Evolutionary conservation across 2,329 filamentous ascomycete genomes (phyloP), one percentile per base, ranked within the genome.

Genomic region (Pseudomassariella vexata): DNA sequence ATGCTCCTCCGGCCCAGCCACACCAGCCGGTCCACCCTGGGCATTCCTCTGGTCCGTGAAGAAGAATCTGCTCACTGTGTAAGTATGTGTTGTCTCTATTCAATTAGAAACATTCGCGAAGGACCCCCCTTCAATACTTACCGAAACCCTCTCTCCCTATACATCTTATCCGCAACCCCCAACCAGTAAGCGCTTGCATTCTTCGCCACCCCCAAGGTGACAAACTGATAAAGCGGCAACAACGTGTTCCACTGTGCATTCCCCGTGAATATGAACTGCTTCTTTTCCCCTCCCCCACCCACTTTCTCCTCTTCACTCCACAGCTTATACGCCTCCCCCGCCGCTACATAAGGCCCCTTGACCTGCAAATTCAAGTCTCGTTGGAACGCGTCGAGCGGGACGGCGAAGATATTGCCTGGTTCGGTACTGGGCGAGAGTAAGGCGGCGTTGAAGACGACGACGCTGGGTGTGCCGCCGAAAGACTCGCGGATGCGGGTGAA

Each of bases 81-180:
- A 10, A 32, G 11, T n/a, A n/a, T n/a, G n/a, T n/a, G n/a, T n/a
- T n/a, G n/a, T n/a, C n/a, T n/a, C n/a, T n/a, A n/a, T n/a, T n/a
- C n/a, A n/a, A n/a, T n/a, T n/a, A n/a, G n/a, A n/a, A n/a, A n/a
- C n/a, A n/a, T n/a, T n/a, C n/a, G n/a, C n/a, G n/a, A n/a, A n/a
- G n/a, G n/a, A n/a, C n/a, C n/a, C n/a, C n/a, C n/a, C n/a, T 9
- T 12, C 10, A 10, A 16, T 0, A 7, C 22, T 22, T 19, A 32
- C 30, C 30, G 22, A 17, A 32, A 25, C 7, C 30, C 30, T 19
- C 26, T 32, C 21, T 32, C 30, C n/a, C 15, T 22, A 19, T 32
- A 25, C 22, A 32, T 11, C 22, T 32, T 32, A 24, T 32, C 30
- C 12, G 30, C 30, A 9, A 26, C 14, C 3, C 30, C 30, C 9